A percentile compares a stretch with the other conserved stretches of the same genome.
These are phyloP conservation scores for Cantharellus cinnabarinus DNA, from an alignment of 768 basidiomycete genomes.

Conservation along the genomic window DNA sequence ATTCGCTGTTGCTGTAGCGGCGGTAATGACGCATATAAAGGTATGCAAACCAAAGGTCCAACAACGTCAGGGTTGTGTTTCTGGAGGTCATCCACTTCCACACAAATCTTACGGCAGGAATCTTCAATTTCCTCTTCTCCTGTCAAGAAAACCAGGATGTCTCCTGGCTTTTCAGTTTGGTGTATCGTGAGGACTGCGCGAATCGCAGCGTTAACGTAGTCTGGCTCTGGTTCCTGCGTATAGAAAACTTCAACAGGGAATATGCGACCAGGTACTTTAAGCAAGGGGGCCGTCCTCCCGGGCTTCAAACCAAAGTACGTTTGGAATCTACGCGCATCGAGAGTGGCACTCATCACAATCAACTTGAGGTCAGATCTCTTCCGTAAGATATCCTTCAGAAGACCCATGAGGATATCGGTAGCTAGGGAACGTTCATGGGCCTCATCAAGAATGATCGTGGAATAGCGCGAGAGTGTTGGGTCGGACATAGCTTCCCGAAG, in stretches of 20 bases:
- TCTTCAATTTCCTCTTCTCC: slow-evolving; percentile 95
- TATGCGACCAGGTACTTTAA: slow-evolving; percentile 86
- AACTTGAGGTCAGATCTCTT: slow-evolving; percentile 79
- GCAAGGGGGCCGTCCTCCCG: slow-evolving; percentile 50
- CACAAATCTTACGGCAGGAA: slow-evolving; percentile 50
- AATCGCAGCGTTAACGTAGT: slow-evolving; percentile 78
- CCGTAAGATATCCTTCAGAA: slow-evolving; percentile 69
- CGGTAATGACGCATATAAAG: slow-evolving; percentile 77
- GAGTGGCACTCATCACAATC: slow-evolving; percentile 95
- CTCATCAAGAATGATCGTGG: slow-evolving; percentile 96
- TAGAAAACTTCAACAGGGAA: slow-evolving; percentile 78
- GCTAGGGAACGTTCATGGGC: slow-evolving; percentile 96
- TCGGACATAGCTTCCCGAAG: slow-evolving; percentile 95
- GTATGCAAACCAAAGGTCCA: slow-evolving; percentile 55
- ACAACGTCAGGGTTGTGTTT: slow-evolving; percentile 19
- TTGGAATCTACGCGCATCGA: slow-evolving; percentile 92
- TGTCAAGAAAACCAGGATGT: slow-evolving; percentile 89
- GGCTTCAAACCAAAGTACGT: slow-evolving; percentile 53
- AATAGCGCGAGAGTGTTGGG: slow-evolving; percentile 69
- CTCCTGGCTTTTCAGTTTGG: slow-evolving; percentile 54
- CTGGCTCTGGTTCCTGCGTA: slow-evolving; percentile 45
- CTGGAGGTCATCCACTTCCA: slow-evolving; percentile 51
- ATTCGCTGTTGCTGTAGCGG: slow-evolving; percentile 57
- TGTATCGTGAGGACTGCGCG: slow-evolving; percentile 93
- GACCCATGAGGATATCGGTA: slow-evolving; percentile 96